Conservation (phyloP, 176 grass and related monocot species). For the Phyllostachys edulis region DNA sequence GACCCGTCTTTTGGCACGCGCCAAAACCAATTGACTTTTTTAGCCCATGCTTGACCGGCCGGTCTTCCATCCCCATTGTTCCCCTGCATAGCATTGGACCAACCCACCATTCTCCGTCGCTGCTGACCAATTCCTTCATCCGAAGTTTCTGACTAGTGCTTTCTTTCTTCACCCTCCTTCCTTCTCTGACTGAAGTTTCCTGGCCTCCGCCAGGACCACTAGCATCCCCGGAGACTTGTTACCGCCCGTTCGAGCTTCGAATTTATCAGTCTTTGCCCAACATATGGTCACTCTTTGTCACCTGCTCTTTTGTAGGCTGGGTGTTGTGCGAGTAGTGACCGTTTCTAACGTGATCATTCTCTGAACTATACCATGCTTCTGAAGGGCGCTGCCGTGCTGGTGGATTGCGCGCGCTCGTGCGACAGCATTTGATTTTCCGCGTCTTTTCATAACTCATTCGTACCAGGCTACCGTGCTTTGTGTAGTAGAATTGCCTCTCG, state of each 20-base stretch:
- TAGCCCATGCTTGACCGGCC: neutral
- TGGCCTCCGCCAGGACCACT: neutral
- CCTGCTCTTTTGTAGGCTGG: neutral
- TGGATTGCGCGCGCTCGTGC: neutral
- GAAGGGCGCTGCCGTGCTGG: neutral
- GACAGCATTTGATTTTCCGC: neutral
- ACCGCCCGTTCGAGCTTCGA: neutral
- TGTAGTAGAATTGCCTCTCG: neutral
- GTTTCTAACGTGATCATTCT: neutral
- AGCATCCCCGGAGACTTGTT: neutral
- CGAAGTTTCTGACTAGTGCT: neutral
- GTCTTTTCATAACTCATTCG: neutral
- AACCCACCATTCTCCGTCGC: neutral
- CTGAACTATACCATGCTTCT: neutral
- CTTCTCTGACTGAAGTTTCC: neutral
- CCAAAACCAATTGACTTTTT: neutral
- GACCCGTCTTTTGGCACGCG: slow-evolving; percentile 29
- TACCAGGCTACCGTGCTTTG: neutral
- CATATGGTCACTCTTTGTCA: neutral
- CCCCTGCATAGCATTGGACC: neutral
- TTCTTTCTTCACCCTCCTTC: neutral
- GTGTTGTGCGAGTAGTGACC: neutral
- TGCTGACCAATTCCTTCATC: neutral
- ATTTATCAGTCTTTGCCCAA: no score
- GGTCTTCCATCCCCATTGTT: neutral